Evolutionary conservation across 371 early-diverging fungal species (phyloP), one percentile per base, ranked within the genome.

Genomic region (Circinella minor): DNA sequence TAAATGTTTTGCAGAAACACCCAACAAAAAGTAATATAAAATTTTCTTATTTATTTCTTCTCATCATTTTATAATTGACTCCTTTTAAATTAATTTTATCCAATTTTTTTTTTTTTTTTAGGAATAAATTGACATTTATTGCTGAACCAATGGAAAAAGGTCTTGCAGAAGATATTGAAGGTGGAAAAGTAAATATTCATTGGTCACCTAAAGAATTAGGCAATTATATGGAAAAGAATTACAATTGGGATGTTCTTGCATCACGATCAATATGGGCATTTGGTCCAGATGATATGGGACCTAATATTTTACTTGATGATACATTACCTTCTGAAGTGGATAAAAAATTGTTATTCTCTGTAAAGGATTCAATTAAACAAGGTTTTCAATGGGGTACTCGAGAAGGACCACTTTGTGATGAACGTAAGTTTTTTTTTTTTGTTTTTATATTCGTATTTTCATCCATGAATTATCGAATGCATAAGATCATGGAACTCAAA

Each of bases 321-420:
- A 96, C 98, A 34, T 80, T 98, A 51, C 93, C 96, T 0, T 83
- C 90, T 5, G 97, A 96, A 68, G 92, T 91, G 18, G 91, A 98
- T 77, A 94, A 94, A 85, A 81, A 90, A 60, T 72, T 95, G 51
- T 80, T 99, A 57, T 85, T 84, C 36, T 81, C 91, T 18, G 91
- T 94, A 37, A 89, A 91, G 20, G 98, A 97, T 69, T 90, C 92
- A 15, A 86, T 98, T 68, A 87, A 90, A 61, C 97, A 97, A 81
- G 99, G 98, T 49, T 99, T 99, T 88, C 96, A 95, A 79, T 99
- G 99, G 99, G 96, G 93, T 27, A 90, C 95, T 2, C 89, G 95
- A 55, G 97, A 98, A 80, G 99, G 98, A 2, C 98, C 98, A 7
- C 86, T 98, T 14, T 93, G 94, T 71, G 99, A 98, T 79, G 98